These are phyloP conservation scores for Xylariales sp. DNA, from an alignment of 2,329 filamentous ascomycete genomes.

Conservation along the genomic window DNA sequence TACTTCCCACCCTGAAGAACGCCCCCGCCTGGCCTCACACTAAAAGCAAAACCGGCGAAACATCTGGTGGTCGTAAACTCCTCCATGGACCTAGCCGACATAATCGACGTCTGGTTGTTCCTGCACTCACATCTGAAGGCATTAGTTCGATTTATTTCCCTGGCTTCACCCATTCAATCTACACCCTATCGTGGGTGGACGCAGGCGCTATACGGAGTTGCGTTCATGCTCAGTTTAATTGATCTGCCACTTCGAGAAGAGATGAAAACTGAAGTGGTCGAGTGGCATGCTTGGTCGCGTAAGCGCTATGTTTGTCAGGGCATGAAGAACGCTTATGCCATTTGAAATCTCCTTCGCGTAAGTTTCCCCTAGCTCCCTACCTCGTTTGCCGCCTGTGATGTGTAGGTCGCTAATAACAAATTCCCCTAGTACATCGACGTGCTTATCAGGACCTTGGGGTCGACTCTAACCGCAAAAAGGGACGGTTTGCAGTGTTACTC, in stretches of 20 bases:
- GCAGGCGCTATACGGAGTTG: constrained; percentile 26
- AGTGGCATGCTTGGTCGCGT: constrained; percentile 26
- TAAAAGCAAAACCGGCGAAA: too few species aligned
- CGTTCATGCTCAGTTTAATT: constrained; percentile 21
- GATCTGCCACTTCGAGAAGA: constrained; percentile 19
- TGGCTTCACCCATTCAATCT: constrained; percentile 25
- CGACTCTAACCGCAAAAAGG: too few species aligned
- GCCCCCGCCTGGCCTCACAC: too few species aligned
- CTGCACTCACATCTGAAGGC: constrained; percentile 21
- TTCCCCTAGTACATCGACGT: too few species aligned
- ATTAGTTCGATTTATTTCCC: constrained; percentile 28
- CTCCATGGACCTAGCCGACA: constrained; percentile 3
- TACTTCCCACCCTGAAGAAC: constrained; percentile 8
- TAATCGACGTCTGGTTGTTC: constrained; percentile 12
- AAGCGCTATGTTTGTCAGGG: constrained; percentile 28
- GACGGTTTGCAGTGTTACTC: too few species aligned
- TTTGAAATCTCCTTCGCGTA: constrained; percentile 28
- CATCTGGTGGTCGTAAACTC: too few species aligned
- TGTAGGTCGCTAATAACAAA: too few species aligned
- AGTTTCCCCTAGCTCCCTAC: too few species aligned
- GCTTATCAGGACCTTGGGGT: too few species aligned
- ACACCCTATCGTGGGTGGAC: constrained; percentile 24
- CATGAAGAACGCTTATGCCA: constrained; percentile 23
- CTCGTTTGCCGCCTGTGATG: too few species aligned
- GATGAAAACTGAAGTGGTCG: constrained; percentile 25